A percentile compares a stretch with the other conserved stretches of the same genome.
These are phyloP conservation scores for Apostasia ramifera DNA, from an alignment of 106 monocot species.

Conservation along the genomic window DNA sequence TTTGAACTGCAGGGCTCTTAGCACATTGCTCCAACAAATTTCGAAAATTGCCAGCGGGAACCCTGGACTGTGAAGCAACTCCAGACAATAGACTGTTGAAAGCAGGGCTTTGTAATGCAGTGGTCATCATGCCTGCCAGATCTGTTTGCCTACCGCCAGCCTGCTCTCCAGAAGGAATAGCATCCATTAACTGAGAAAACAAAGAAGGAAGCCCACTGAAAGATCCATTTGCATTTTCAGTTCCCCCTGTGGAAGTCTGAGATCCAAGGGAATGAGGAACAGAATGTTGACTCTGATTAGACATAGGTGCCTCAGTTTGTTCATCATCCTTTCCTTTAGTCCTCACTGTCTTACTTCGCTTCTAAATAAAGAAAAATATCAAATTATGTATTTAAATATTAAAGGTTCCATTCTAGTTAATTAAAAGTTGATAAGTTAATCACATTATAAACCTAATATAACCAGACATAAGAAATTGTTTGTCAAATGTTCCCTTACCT, in stretches of 20 bases:
- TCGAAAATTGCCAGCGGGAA: slow-evolving; percentile 35
- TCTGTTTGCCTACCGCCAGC: slow-evolving; percentile 21
- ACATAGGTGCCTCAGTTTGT: slow-evolving; percentile 5
- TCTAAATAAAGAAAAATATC: slow-evolving; percentile 23
- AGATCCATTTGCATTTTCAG: slow-evolving; percentile 9
- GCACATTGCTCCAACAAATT: slow-evolving; percentile 50
- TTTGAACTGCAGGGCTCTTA: slow-evolving; percentile 31
- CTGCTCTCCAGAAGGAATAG: slow-evolving; percentile 14
- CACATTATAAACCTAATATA: not conserved
- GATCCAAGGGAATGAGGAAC: slow-evolving; percentile 41
- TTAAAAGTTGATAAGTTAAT: not conserved
- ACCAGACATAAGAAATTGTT: not conserved
- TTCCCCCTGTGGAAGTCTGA: slow-evolving; percentile 12
- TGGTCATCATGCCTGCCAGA: slow-evolving; percentile 40
- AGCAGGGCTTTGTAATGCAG: slow-evolving; percentile 39
- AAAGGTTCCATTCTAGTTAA: not conserved
- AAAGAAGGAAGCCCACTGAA: slow-evolving; percentile 4
- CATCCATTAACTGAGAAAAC: slow-evolving; percentile 15
- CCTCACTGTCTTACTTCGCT: slow-evolving; percentile 33
- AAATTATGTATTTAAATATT: not conserved
- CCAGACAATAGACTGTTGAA: slow-evolving; percentile 43
- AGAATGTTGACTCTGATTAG: slow-evolving; percentile 23
- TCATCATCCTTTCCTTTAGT: slow-evolving; percentile 19
- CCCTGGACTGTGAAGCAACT: slow-evolving; percentile 43
- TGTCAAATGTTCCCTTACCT: slow-evolving; percentile 29